Conservation (phyloP, 2,329 filamentous ascomycete species). For the Penicillium sp. region DNA sequence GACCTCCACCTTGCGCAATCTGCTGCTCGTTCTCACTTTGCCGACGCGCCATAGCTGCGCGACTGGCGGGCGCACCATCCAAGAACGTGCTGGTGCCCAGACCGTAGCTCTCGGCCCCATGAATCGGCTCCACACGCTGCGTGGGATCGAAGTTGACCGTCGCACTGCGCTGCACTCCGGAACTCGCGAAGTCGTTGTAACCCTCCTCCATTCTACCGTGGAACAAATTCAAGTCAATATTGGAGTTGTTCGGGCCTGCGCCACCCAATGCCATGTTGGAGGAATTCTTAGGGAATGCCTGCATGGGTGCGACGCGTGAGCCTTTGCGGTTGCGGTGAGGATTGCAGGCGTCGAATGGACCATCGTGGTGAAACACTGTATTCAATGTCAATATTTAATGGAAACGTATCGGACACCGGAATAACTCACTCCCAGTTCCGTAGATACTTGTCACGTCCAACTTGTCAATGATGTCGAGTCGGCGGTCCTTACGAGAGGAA, state of each 20-base stretch:
- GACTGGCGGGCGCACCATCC: conserved; percentile 85
- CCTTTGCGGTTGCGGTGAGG: conserved; percentile 87
- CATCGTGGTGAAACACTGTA: conserved; percentile 93
- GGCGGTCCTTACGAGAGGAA: conserved; percentile 41
- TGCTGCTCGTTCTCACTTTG: conserved; percentile 64
- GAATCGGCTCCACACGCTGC: conserved; percentile 67
- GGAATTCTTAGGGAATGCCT: conserved; percentile 90
- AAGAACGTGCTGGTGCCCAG: conserved; percentile 93
- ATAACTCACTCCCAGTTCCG: conserved; percentile 75
- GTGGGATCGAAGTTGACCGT: conserved; percentile 63
- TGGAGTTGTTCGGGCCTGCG: conserved; percentile 75
- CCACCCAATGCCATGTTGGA: conserved; percentile 90
- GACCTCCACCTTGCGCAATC: conserved; percentile 51
- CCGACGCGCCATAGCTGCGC: conserved; percentile 71
- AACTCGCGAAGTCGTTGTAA: conserved; percentile 70
- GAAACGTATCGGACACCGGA: not conserved
- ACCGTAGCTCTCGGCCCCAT: conserved; percentile 79
- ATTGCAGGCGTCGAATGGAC: conserved; percentile 94
- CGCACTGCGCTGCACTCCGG: conserved; percentile 31
- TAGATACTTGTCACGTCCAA: conserved; percentile 95
- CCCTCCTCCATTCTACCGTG: conserved; percentile 84
- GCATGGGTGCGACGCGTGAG: conserved; percentile 83
- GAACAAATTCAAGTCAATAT: conserved; percentile 82
- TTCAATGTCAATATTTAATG: not conserved
- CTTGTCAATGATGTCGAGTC: conserved; percentile 89